These are phyloP conservation scores for Ogataea chonburiensis DNA, from an alignment of 805 yeast species.

Conservation along the genomic window DNA sequence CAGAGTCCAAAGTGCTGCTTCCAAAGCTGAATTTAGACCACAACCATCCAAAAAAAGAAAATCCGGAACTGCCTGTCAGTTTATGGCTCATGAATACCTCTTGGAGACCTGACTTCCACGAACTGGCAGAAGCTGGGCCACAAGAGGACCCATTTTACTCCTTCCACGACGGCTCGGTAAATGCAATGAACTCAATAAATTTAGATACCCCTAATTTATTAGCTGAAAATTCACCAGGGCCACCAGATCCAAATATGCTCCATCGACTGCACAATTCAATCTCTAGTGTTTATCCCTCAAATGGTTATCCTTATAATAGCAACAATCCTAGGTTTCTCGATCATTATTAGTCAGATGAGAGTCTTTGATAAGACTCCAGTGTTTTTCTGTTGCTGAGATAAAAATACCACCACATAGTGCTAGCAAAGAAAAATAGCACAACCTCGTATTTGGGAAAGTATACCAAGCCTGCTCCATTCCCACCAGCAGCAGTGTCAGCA, in stretches of 20 bases:
- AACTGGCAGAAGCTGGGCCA: too few species aligned
- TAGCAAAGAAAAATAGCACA: slow-evolving; percentile 25
- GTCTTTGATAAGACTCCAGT: slow-evolving; percentile 19
- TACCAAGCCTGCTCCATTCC: slow-evolving; percentile 33
- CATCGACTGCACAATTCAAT: too few species aligned
- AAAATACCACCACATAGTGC: slow-evolving; percentile 29
- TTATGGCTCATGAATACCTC: slow-evolving; percentile 22
- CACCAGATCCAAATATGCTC: too few species aligned
- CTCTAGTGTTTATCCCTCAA: too few species aligned
- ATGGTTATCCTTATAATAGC: slow-evolving; percentile 12
- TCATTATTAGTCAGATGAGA: slow-evolving; percentile 12
- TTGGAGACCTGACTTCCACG: slow-evolving; percentile 20
- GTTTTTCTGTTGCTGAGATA: slow-evolving; percentile 19
- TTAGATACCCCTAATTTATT: too few species aligned
- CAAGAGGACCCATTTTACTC: too few species aligned
- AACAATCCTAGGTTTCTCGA: slow-evolving; percentile 17
- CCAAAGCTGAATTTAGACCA: slow-evolving; percentile 21
- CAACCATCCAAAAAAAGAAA: slow-evolving; percentile 1
- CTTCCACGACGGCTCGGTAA: too few species aligned
- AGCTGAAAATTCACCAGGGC: too few species aligned
- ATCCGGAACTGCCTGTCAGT: slow-evolving; percentile 17
- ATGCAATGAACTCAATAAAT: too few species aligned
- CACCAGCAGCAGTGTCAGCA: slow-evolving; percentile 31
- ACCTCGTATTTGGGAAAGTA: slow-evolving; percentile 32
- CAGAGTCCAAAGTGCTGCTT: slow-evolving; percentile 19